Evolutionary conservation across 352 stramenopile genomes (phyloP).

Genomic region (Phytopythium helicoides): DNA sequence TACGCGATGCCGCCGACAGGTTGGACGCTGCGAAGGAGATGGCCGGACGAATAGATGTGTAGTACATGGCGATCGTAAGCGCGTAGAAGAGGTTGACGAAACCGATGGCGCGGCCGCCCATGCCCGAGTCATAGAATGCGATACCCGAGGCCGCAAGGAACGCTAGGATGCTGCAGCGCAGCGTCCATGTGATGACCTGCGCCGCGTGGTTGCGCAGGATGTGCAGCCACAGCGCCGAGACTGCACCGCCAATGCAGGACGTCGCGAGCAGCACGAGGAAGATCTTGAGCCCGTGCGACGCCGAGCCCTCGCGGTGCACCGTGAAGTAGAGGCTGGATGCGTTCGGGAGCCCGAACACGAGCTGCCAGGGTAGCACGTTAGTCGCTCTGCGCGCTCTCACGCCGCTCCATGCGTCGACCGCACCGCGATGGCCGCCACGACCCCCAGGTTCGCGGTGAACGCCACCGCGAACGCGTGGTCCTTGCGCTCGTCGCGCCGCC

Average conservation of each 20-base stretch:
- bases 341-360: conserved; percentile 74
- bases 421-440: conserved; percentile 61
- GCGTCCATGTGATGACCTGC: conserved; percentile 68
- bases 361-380: conserved; percentile 19
- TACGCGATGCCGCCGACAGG: conserved; percentile 60
- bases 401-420: conserved; percentile 3
- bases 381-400: not conserved
- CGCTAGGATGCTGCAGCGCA: conserved; percentile 59
- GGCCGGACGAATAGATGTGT: conserved; percentile 49
- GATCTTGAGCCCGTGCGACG: conserved; percentile 74
- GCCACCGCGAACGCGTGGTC: conserved; percentile 62
- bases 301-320: conserved; percentile 45
- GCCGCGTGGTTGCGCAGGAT: conserved; percentile 71
- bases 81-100: conserved; percentile 84
- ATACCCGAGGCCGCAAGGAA: conserved; percentile 45
- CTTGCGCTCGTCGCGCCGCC: conserved; percentile 50
- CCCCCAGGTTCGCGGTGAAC: conserved; percentile 60
- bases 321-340: conserved; percentile 80
- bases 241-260: conserved; percentile 53
- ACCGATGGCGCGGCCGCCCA: conserved; percentile 73
- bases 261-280: conserved; percentile 68
- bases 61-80: conserved; percentile 61
- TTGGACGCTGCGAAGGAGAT: conserved; percentile 85
- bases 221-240: conserved; percentile 77
- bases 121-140: conserved; percentile 69